These are phyloP conservation scores for Dillenia suffruticosa DNA, from an alignment of 164 flowering plant genomes.

Conservation along the genomic window DNA sequence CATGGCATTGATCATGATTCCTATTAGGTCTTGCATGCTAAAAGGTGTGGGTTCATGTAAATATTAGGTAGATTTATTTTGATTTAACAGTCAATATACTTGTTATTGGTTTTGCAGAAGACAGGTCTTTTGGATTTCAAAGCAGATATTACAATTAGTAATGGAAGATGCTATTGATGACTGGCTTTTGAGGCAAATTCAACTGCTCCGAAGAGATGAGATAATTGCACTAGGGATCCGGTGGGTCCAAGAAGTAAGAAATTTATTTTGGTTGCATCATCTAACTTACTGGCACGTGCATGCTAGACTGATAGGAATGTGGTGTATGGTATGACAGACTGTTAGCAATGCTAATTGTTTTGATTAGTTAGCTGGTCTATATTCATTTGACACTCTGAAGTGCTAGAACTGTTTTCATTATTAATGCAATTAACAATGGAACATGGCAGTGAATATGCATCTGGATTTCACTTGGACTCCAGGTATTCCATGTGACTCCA, in stretches of 20 bases:
- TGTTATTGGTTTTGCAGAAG: slow-evolving; percentile 49
- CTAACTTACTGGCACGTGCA: no score
- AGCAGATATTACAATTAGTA: slow-evolving; percentile 86
- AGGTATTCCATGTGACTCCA: no score
- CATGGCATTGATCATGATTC: not conserved
- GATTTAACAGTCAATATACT: not conserved
- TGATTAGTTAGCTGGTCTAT: no score
- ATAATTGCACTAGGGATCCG: slow-evolving; percentile 74
- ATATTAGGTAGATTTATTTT: not conserved
- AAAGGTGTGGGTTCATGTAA: not conserved
- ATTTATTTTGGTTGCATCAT: slow-evolving; percentile 6
- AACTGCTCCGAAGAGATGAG: slow-evolving; percentile 85
- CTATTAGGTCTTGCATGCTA: not conserved
- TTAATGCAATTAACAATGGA: no score
- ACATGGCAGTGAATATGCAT: no score
- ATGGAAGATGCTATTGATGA: slow-evolving; percentile 99
- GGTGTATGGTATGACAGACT: no score
- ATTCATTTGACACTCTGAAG: no score
- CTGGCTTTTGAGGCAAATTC: slow-evolving; percentile 85
- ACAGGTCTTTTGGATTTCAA: slow-evolving; percentile 98
- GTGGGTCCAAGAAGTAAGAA: slow-evolving; percentile 93
- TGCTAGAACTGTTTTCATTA: no score
- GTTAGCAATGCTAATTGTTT: not conserved
- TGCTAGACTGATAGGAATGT: no score
- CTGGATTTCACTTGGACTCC: no score